A percentile compares a stretch with the other conserved stretches of the same genome.
phyloP scores from a whole-genome alignment of 805 yeast species.

The Lipomyces japonicus region DNA sequence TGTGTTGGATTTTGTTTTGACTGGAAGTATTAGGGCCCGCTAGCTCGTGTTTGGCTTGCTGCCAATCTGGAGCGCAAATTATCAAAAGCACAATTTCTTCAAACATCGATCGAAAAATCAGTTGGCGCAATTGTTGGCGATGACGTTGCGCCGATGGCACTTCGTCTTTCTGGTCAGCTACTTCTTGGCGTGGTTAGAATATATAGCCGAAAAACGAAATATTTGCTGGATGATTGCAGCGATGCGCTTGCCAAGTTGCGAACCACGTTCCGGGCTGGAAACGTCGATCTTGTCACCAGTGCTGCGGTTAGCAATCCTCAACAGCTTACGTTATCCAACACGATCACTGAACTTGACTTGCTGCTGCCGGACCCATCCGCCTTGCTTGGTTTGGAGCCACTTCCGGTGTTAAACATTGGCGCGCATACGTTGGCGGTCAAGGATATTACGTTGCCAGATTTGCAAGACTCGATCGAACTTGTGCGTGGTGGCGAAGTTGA shows the following conservation, averaged over 20 bases:
- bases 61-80: slow-evolving; percentile 79
- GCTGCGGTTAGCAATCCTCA: slow-evolving; percentile 57
- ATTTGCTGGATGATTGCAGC: slow-evolving; percentile 74
- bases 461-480: slow-evolving; percentile 62
- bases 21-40: slow-evolving; percentile 56
- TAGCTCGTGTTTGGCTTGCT: slow-evolving; percentile 90
- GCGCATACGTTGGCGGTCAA: slow-evolving; percentile 23
- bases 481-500: slow-evolving; percentile 49
- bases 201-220: slow-evolving; percentile 79
- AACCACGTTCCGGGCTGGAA: slow-evolving; percentile 41
- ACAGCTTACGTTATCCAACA: slow-evolving; percentile 64
- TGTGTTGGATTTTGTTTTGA: neutral
- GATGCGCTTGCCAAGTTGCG: slow-evolving; percentile 71
- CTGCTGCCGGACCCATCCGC: slow-evolving; percentile 32
- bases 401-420: slow-evolving; percentile 6
- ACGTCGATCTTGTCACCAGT: slow-evolving; percentile 55
- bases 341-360: slow-evolving; percentile 73
- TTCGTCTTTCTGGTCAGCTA: slow-evolving; percentile 80
- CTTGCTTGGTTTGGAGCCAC: slow-evolving; percentile 29
- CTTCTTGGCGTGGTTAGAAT: slow-evolving; percentile 83
- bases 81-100: slow-evolving; percentile 65
- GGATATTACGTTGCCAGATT: slow-evolving; percentile 33
- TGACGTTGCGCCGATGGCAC: slow-evolving; percentile 57
- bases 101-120: slow-evolving; percentile 66
- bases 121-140: slow-evolving; percentile 59